These are phyloP conservation scores for Mucor lusitanicus DNA, from an alignment of 371 early-diverging fungal species.

Conservation along the genomic window DNA sequence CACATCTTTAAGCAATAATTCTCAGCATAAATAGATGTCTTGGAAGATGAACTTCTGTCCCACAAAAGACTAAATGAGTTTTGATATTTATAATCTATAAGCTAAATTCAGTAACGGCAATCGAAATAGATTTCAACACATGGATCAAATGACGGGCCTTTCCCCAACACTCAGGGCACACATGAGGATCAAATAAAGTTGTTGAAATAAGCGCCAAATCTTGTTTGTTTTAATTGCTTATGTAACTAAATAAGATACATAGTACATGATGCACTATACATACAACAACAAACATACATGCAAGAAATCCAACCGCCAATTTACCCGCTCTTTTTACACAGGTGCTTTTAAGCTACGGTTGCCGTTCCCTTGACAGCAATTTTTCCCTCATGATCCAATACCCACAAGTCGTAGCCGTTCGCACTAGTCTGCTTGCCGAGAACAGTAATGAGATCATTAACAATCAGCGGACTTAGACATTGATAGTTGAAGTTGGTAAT, in stretches of 20 bases:
- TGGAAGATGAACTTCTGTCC: not conserved
- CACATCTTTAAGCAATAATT: not conserved
- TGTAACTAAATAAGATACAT: not conserved
- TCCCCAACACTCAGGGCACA: not conserved
- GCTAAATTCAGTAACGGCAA: not conserved
- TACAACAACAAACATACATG: slow-evolving; percentile 1
- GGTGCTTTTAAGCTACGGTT: not conserved
- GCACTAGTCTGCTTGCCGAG: slow-evolving; percentile 9
- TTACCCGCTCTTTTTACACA: not conserved
- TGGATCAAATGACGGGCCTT: not conserved
- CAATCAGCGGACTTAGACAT: slow-evolving; percentile 65
- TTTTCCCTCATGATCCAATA: slow-evolving; percentile 60
- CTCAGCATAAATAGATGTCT: not conserved
- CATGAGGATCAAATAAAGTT: not conserved
- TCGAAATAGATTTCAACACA: not conserved
- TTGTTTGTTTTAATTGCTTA: not conserved
- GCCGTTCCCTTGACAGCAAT: slow-evolving; percentile 71
- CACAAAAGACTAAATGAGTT: not conserved
- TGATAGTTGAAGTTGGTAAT: slow-evolving; percentile 64
- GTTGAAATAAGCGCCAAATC: not conserved
- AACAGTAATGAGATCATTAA: slow-evolving; percentile 52
- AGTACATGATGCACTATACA: not conserved
- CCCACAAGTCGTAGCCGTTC: slow-evolving; percentile 64
- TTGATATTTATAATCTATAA: not conserved
- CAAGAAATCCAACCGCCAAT: not conserved